phyloP scores from a whole-genome alignment of 768 basidiomycete species.

The Pulveroboletus ravenelii region DNA sequence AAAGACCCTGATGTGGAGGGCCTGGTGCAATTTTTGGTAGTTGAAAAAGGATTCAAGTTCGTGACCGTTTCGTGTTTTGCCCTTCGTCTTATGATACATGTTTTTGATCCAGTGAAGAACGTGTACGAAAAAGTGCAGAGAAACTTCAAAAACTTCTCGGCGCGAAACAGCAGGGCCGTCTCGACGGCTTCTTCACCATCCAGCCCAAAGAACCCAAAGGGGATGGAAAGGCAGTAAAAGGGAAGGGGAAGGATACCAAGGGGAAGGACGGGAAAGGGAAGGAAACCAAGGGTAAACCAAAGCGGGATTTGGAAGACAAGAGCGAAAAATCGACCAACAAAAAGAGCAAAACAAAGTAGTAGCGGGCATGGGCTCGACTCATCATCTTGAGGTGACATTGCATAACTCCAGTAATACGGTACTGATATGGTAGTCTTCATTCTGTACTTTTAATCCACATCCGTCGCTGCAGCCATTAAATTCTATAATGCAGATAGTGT shows the following conservation, averaged over 20 bases:
- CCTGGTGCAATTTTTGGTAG: conserved; percentile 87
- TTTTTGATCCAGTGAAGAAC: conserved; percentile 70
- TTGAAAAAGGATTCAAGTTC: conserved; percentile 96
- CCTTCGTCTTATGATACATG: background rate
- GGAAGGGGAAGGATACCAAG: conserved; percentile 48
- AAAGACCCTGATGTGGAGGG: conserved; percentile 89
- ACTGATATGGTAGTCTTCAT: conserved; percentile 1
- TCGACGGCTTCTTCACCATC: conserved; percentile 92
- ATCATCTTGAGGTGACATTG: background rate
- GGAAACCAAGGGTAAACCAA: conserved; percentile 11
- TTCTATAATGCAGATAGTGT: background rate
- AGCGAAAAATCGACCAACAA: conserved; percentile 31
- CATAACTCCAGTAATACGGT: background rate
- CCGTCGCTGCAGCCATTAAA: no score
- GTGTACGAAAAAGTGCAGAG: conserved; percentile 91
- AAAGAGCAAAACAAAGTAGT: conserved; percentile 40
- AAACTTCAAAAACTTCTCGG: conserved; percentile 84
- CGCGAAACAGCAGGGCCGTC: conserved; percentile 91
- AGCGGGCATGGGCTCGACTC: background rate
- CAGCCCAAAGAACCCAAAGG: conserved; percentile 56
- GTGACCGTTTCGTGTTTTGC: background rate
- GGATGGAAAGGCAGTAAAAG: conserved; percentile 38
- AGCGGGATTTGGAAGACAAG: conserved; percentile 33
- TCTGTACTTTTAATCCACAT: conserved; percentile 12
- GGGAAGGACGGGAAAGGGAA: conserved; percentile 25